Conservation (phyloP, 306 rosid genomes). For the Chamaecrista fasciculata region DNA sequence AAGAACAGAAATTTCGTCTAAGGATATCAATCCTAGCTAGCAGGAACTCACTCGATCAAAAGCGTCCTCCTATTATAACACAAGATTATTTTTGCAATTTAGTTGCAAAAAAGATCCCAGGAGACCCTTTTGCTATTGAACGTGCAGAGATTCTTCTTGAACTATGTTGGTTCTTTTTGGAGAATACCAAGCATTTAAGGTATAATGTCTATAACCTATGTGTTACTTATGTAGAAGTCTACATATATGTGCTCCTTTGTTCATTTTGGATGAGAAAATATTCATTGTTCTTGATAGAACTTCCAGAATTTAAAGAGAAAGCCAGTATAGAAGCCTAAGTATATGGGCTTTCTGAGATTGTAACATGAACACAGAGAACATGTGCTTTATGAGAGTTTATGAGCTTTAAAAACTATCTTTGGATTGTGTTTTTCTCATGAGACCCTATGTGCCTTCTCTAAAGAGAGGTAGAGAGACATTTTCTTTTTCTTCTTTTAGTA, state of each 20-base stretch:
- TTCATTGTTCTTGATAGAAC: neutral
- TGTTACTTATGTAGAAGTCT: slow-evolving; percentile 1
- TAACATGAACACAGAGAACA: too few relatives aligned
- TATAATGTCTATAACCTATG: slow-evolving; percentile 29
- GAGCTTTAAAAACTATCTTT: neutral
- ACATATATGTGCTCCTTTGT: neutral
- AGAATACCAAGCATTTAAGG: slow-evolving; percentile 47
- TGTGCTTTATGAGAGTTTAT: neutral
- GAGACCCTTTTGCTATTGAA: slow-evolving; percentile 72
- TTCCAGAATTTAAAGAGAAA: too few relatives aligned
- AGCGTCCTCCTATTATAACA: slow-evolving; percentile 35
- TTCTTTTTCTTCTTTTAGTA: too few relatives aligned
- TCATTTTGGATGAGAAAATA: slow-evolving; percentile 1
- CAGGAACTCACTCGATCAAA: slow-evolving; percentile 50
- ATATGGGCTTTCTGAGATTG: too few relatives aligned
- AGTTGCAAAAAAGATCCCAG: slow-evolving; percentile 62
- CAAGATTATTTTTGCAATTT: slow-evolving; percentile 46
- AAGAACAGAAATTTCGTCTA: slow-evolving; percentile 43
- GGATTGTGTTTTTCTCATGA: slow-evolving; percentile 9
- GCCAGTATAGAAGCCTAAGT: too few relatives aligned
- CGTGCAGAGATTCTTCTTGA: slow-evolving; percentile 66
- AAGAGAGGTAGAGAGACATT: too few relatives aligned
- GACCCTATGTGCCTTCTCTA: neutral
- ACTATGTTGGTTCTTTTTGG: slow-evolving; percentile 66
- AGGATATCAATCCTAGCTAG: slow-evolving; percentile 56